Conservation (phyloP, 352 stramenopile species). For the Pythium chondricola region DNA sequence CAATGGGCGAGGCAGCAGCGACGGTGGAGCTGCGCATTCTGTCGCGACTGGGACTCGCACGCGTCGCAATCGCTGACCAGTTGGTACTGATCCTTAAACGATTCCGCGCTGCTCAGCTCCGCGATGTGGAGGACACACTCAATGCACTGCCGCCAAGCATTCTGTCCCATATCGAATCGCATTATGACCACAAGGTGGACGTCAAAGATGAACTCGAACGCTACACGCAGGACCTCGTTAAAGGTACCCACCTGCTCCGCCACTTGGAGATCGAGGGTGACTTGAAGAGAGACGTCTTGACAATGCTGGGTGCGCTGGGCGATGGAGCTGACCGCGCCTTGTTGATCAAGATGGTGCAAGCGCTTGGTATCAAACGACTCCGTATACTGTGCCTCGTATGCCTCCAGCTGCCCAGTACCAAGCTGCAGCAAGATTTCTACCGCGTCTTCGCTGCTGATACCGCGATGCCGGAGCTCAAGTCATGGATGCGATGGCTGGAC, state of each 20-base stretch:
- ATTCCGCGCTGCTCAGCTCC: conserved; percentile 38
- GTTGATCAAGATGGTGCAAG: conserved; percentile 51
- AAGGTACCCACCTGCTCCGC: conserved; percentile 42
- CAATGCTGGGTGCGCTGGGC: conserved; percentile 38
- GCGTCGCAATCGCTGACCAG: conserved; percentile 26
- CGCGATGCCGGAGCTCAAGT: conserved; percentile 23
- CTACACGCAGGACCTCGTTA: conserved; percentile 51
- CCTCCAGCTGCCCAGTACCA: conserved; percentile 26
- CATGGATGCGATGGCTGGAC: conserved; percentile 52
- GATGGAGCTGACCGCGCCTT: conserved; percentile 33
- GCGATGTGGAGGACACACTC: conserved; percentile 28
- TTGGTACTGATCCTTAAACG: conserved; percentile 29
- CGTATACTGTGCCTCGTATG: conserved; percentile 36
- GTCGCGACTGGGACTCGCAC: conserved; percentile 30
- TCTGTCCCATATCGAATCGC: conserved; percentile 24
- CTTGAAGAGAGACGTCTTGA: conserved; percentile 21
- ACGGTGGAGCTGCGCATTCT: conserved; percentile 26
- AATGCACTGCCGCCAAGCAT: conserved; percentile 6
- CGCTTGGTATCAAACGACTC: conserved; percentile 26
- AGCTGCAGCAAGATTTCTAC: conserved; percentile 50
- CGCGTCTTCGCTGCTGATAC: conserved; percentile 39
- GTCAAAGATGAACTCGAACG: conserved; percentile 53
- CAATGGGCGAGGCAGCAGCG: background rate
- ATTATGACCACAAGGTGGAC: conserved; percentile 55
- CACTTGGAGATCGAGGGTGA: conserved; percentile 28